phyloP scores from a whole-genome alignment of 164 flowering plant genomes.

The Berberis thunbergii region DNA sequence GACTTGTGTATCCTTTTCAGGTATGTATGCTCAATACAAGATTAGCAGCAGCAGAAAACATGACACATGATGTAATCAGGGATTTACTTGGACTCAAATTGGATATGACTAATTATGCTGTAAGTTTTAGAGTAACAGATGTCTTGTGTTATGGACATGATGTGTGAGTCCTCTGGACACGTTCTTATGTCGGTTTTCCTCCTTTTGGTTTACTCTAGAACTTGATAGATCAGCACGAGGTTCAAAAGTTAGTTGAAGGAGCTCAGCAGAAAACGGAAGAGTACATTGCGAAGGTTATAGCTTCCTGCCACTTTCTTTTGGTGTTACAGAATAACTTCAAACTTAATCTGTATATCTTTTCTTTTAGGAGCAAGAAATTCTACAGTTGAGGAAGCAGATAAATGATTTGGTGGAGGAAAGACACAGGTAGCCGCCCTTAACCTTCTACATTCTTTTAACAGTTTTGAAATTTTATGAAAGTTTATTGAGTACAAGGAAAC shows the following conservation, averaged over 20 bases:
- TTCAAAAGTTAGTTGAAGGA: slow-evolving; percentile 54
- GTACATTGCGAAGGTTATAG: slow-evolving; percentile 38
- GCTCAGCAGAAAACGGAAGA: slow-evolving; percentile 51
- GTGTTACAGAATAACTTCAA: neutral
- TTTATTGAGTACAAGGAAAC: too few species aligned
- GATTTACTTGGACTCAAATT: slow-evolving; percentile 85
- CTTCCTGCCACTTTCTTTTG: neutral
- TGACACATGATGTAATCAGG: slow-evolving; percentile 94
- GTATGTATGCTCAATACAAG: slow-evolving; percentile 64
- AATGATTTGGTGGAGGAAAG: slow-evolving; percentile 50
- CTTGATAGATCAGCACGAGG: slow-evolving; percentile 53
- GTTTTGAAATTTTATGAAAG: neutral
- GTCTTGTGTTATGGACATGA: neutral
- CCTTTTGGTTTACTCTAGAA: slow-evolving; percentile 31
- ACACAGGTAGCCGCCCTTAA: slow-evolving; percentile 37
- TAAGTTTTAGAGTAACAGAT: slow-evolving; percentile 28
- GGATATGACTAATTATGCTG: slow-evolving; percentile 81
- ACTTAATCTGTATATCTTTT: slow-evolving; percentile 1
- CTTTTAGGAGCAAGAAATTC: slow-evolving; percentile 55
- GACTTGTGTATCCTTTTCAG: slow-evolving; percentile 23
- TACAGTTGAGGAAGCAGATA: slow-evolving; percentile 35
- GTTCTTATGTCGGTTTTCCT: neutral
- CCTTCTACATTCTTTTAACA: neutral
- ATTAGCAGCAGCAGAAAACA: slow-evolving; percentile 82
- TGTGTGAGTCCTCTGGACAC: neutral